Conservation (phyloP, 108 stramenopile species). For the Phaeodactylum tricornutum region DNA sequence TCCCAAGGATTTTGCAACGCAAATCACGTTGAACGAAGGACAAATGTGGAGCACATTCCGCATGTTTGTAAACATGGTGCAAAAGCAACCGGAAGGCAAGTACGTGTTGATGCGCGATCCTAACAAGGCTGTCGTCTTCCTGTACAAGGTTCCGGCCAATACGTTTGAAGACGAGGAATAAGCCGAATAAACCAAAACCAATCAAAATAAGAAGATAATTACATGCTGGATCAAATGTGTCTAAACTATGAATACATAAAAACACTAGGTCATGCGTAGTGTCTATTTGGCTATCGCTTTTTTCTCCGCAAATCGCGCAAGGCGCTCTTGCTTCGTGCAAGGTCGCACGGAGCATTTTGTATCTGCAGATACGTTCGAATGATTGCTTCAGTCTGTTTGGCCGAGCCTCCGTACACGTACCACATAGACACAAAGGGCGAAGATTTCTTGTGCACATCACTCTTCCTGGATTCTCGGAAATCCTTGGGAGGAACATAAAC, state of each 20-base stretch:
- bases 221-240: no score
- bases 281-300: constrained; percentile 9
- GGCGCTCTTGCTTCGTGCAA: constrained; percentile 72
- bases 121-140: constrained; percentile 85
- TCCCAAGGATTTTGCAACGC: constrained; percentile 93
- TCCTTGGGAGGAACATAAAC: constrained; percentile 73
- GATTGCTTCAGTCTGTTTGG: constrained; percentile 38
- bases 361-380: constrained; percentile 19
- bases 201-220: no score
- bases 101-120: constrained; percentile 96
- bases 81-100: constrained; percentile 87
- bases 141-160: constrained; percentile 88
- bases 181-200: no score
- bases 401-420: constrained; percentile 77
- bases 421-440: constrained; percentile 86
- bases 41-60: constrained; percentile 99
- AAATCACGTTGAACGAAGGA: constrained; percentile 86
- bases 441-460: constrained; percentile 81
- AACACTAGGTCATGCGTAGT: no score
- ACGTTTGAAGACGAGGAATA: constrained; percentile 93
- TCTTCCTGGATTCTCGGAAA: constrained; percentile 70
- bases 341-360: constrained; percentile 20
- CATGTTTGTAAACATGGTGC: constrained; percentile 85
- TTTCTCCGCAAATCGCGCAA: constrained; percentile 80
- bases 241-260: no score